Evolutionary conservation across 2,329 filamentous ascomycete genomes (phyloP), one percentile per base, ranked within the genome.

Genomic region (Alternaria ethzedia): DNA sequence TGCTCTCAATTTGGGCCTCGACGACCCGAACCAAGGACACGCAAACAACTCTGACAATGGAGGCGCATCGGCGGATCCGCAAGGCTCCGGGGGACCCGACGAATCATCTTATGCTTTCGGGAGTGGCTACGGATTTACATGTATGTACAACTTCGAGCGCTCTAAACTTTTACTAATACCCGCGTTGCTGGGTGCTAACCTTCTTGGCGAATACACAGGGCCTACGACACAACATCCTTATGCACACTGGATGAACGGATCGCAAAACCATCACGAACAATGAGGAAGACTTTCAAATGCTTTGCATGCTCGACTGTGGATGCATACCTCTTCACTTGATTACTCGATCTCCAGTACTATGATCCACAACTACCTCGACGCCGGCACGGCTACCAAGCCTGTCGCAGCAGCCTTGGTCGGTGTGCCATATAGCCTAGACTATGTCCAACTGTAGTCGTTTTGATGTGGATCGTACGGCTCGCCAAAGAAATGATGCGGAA

Each of bases 171-270:
- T 50, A 44, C 13, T 43, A 17, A 57, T 60, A 26, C 41, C 21
- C n/a, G 54, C 61, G 54, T 59, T 64, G 54, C 66, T 66, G 54
- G 26, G 36, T 67, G 67, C 70, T 73, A 64, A 74, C 67, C 51
- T 49, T 66, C 45, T 52, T 58, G 59, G 59, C 54, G 59, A 61
- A 43, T 45, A 32, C 60, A 23, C 45, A 75, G 70, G 66, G 61
- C 55, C 66, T 66, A 36, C 67, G 54, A 45, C 65, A 54, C 64
- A 69, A 68, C 60, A 70, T 49, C 54, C 60, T 57, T 41, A 67
- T 65, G 54, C 68, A 56, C 62, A 64, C 63, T 63, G 54, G 61
- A 61, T 72, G 55, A 59, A 30, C 28, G 55, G 30, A 46, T 36
- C 28, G 11, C 26, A 43, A 12, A 20, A 30, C n/a, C 36, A 46